Base-by-base conservation (phyloP, 305 asterid species). In the Ilex paraguariensis region DNA sequence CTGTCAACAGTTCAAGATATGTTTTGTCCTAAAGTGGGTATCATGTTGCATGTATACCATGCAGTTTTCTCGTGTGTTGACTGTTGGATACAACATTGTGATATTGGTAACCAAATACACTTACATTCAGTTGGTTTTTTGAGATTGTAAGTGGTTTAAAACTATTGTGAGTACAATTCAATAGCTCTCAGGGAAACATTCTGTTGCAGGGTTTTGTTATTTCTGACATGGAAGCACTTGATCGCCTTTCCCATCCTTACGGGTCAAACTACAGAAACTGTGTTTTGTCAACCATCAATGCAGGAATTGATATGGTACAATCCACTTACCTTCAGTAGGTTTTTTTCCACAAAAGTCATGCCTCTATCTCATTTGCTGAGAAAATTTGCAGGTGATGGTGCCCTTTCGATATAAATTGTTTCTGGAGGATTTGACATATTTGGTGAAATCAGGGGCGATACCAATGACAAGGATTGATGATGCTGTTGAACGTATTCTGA, bases 391-490 rank as follows among this genome's bases (percentile, higher is more conserved):
- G 96, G 95, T 89, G 59, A 92, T 92, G 98, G 95, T 92, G 68
- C 98, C 97, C 55, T 76, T 77, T 45, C 80, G 95, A 39, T 83
- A 74, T 74, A 75, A 74, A 75, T 75, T 88, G 67, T 89, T 79
- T 80, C 69, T 87, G 28, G 78, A 79, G 12, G 91, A 78, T 68
- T 81, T 92, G 70, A 81, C 58, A 69, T 70, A 64, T 66, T 75
- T 91, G 73, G 96, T 83, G 69, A 80, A 85, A 70, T 67, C 88
- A 16, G 85, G 94, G 60, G 70, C 82, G 66, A 77, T 91, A 69
- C 78, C 93, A 70, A 82, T 87, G 73, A 54, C 83, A 68, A 84
- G 98, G 78, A 89, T 92, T 65, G 89, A 92, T 52, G 98, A 92
- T 69, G 96, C 98, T 51, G 95, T 89, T 60, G 87, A 79, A 73